These are phyloP conservation scores for Hypholoma fasciculare DNA, from an alignment of 768 basidiomycete species.

Conservation along the genomic window DNA sequence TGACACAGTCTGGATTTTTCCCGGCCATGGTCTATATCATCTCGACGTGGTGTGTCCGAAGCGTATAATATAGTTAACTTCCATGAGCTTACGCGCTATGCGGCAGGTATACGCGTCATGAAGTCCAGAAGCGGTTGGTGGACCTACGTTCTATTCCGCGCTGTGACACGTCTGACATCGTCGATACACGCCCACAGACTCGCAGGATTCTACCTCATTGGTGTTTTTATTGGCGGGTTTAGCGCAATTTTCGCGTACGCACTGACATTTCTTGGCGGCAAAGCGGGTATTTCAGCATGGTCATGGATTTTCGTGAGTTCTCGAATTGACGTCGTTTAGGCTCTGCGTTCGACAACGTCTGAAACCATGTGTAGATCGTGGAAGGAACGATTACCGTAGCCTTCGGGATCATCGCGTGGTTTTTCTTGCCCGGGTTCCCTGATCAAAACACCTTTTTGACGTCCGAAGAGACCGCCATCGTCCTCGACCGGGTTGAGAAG, in stretches of 20 bases:
- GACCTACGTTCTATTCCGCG: not conserved
- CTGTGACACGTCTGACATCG: not conserved
- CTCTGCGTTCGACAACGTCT: not conserved
- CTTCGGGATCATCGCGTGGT: slow-evolving; percentile 44
- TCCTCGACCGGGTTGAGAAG: slow-evolving; percentile 44
- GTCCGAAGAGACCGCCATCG: slow-evolving; percentile 37
- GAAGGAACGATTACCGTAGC: slow-evolving; percentile 48
- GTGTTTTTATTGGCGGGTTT: slow-evolving; percentile 44
- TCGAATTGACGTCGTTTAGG: not conserved
- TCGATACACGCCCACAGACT: slow-evolving; percentile 28
- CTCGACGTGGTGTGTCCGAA: slow-evolving; percentile 41
- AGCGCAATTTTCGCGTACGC: slow-evolving; percentile 48
- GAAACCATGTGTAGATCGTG: slow-evolving; percentile 34
- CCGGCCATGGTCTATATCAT: slow-evolving; percentile 50
- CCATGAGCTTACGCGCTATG: not conserved
- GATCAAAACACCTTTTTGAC: slow-evolving; percentile 48
- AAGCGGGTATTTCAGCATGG: slow-evolving; percentile 44
- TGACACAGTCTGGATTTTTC: slow-evolving; percentile 48
- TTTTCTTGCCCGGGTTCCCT: slow-evolving; percentile 47
- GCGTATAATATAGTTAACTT: too few relatives aligned
- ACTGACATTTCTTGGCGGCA: slow-evolving; percentile 41
- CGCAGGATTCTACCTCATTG: slow-evolving; percentile 47
- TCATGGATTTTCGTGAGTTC: slow-evolving; percentile 52
- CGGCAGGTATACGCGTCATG: slow-evolving; percentile 48
- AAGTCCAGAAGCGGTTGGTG: slow-evolving; percentile 49